Conservation (phyloP, 2,329 filamentous ascomycete species). For the Capronia epimyces region DNA sequence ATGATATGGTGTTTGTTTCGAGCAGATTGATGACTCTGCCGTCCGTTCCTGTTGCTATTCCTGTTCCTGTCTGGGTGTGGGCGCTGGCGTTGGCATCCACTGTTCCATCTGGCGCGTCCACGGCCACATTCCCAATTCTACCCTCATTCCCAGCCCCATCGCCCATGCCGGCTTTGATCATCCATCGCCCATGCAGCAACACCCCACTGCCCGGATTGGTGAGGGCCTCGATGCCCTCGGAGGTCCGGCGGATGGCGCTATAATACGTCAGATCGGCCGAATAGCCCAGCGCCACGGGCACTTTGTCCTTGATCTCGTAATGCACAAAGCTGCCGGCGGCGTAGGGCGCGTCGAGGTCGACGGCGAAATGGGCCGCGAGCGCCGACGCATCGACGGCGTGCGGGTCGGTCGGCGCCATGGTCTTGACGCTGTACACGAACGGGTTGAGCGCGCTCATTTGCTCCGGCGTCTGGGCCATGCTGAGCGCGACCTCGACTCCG, state of each 20-base stretch:
- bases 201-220: slow-evolving; percentile 27
- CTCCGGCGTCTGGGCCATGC: slow-evolving; percentile 16
- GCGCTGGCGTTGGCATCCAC: neutral
- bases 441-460: slow-evolving; percentile 21
- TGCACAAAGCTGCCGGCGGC: slow-evolving; percentile 19
- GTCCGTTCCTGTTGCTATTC: neutral
- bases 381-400: slow-evolving; percentile 17
- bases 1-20: slow-evolving; percentile 20
- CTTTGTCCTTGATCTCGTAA: slow-evolving; percentile 27
- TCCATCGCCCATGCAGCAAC: slow-evolving; percentile 19
- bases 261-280: slow-evolving; percentile 21
- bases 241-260: slow-evolving; percentile 15
- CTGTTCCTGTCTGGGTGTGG: too few species aligned
- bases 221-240: slow-evolving; percentile 23
- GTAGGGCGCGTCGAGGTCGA: slow-evolving; percentile 7
- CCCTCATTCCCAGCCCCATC: neutral
- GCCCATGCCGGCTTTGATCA: slow-evolving; percentile 6
- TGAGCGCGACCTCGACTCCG: slow-evolving; percentile 17
- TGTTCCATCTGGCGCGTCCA: neutral
- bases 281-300: slow-evolving; percentile 18
- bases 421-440: slow-evolving; percentile 13
- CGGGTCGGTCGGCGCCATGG: slow-evolving; percentile 7
- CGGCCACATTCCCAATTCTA: neutral
- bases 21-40: slow-evolving; percentile 18
- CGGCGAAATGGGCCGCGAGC: slow-evolving; percentile 9